Base-by-base conservation (phyloP, 768 basidiomycete genomes). In the Lactifluus piperatus region DNA sequence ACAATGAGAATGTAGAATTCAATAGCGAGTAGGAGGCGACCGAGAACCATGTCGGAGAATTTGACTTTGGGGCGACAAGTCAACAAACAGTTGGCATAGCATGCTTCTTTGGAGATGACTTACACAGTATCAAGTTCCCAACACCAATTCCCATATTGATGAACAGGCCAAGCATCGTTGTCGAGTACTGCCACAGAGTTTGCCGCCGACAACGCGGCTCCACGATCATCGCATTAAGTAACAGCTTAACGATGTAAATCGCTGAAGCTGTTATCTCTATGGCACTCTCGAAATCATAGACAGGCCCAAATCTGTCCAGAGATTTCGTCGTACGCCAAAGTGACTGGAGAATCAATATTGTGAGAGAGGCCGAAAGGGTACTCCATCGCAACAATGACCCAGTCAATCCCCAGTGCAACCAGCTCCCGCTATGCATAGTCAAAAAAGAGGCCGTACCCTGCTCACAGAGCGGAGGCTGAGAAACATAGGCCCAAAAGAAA, bases 401-500 rank as follows among this genome's bases (percentile, higher is more conserved):
- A 13, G 77, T 62, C 26, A 74, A 48, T 3, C 86, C 84, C 85
- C 83, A 87, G 44, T 81, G 78, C 57, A 68, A 64, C 88, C 88
- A 89, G 66, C 75, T 79, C 20, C 79, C 85, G 59, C 81, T 82
- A 64, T 87, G 34, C 36, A 58, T 41, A 1, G 62, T 48, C 24
- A 57, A 45, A 20, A 60, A 58, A 20, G 62, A 56, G 47, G 51
- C 52, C 26, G 64, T 63, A 20, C 57, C 68, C 18, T 61, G 66
- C 57, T 79, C 81, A 59, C 71, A 75, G 34, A 68, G 69, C n/a
- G 86, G 83, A 50, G 82, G 76, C 57, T 76, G 75, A 16, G 81
- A 77, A 43, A 85, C 82, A 59, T 83, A 80, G 39, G 71, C 71
- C 88, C 88, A 91, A 62, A 82, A 82, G 66, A 83, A 88, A 16